These are phyloP conservation scores for Sporobolomyces pararoseus DNA, from an alignment of 768 basidiomycete species.

Conservation along the genomic window DNA sequence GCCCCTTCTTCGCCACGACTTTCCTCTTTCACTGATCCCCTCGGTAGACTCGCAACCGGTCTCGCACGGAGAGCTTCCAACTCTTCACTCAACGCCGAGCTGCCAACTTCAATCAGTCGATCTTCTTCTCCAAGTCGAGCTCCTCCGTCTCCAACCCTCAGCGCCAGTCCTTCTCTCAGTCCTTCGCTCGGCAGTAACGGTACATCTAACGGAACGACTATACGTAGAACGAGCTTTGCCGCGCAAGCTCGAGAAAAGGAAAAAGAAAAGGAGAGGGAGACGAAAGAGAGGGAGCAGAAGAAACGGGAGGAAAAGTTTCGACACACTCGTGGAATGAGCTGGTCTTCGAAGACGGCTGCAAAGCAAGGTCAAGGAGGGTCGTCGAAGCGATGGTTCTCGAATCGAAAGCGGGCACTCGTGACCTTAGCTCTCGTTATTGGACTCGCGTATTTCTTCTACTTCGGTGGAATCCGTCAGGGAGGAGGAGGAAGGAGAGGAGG, in stretches of 20 bases:
- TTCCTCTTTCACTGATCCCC: conserved; percentile 31
- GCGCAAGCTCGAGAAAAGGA: conserved; percentile 36
- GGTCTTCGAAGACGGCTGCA: conserved; percentile 5
- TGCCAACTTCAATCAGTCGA: conserved; percentile 22
- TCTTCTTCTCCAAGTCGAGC: conserved; percentile 8
- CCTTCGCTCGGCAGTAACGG: conserved; percentile 3
- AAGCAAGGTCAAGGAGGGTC: background rate
- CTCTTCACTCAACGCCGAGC: conserved; percentile 20
- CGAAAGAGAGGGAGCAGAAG: conserved; percentile 24
- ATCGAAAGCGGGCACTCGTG: background rate
- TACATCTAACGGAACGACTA: background rate
- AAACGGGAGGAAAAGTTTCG: conserved; percentile 12
- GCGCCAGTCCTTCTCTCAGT: conserved; percentile 13
- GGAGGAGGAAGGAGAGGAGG: too few species aligned
- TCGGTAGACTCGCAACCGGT: conserved; percentile 31
- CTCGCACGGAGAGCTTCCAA: conserved; percentile 34
- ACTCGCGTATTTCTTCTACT: background rate
- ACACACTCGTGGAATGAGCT: conserved; percentile 11
- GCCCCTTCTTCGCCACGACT: conserved; percentile 34
- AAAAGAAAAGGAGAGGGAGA: conserved; percentile 31
- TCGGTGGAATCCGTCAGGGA: background rate
- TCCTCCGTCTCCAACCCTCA: conserved; percentile 24
- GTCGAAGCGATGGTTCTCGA: background rate
- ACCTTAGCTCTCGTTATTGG: background rate
- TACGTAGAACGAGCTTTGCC: conserved; percentile 24